Base-by-base conservation (phyloP, 2,329 filamentous ascomycete genomes). In the Neophaeococcomyces aloes region DNA sequence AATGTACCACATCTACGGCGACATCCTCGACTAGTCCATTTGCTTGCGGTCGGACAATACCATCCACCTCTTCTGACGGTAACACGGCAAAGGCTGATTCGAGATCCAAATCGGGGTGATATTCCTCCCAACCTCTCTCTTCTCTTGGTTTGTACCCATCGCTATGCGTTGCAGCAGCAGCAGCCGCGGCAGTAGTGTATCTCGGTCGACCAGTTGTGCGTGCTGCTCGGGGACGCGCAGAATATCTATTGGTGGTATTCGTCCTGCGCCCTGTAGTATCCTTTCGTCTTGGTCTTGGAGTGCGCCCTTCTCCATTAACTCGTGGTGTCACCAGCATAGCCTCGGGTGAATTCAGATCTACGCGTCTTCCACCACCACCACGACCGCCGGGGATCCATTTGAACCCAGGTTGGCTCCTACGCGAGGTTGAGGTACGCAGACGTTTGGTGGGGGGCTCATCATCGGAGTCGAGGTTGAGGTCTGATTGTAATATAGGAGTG, bases 101-200 rank as follows among this genome's bases (percentile, higher is more conserved):
- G 38, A 95, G 87, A 65, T 96, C 88, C 41, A 98, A 76, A 56
- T 95, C 86, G 0, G 86, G 87, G 63, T 98, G 91, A 52, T 96
- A 96, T 61, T 98, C 91, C 58, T 95, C 88, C 87, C 89, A 98
- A 41, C 86, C 86, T 50, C 89, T 80, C 67, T 98, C 91, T 65
- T 98, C 91, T 58, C 91, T 76, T 25, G 91, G 91, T 62, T 98
- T 98, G 66, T 96, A 96, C 39, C 89, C 88, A 68, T 96, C 91
- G 56, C 80, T 88, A 59, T 94, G 87, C 54, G 86, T 85, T 47
- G 91, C 83, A 3, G 84, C 83, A 4, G 86, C 87, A 39, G 88
- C 86, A 18, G 88, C 85, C 21, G 87, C 87, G 10, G 89, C 86
- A 35, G 85, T 89, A 56, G 82, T 86, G 64, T 84, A 93, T 52